phyloP scores from a whole-genome alignment of 176 grass and related monocot species.

The Triticum timopheevii region DNA sequence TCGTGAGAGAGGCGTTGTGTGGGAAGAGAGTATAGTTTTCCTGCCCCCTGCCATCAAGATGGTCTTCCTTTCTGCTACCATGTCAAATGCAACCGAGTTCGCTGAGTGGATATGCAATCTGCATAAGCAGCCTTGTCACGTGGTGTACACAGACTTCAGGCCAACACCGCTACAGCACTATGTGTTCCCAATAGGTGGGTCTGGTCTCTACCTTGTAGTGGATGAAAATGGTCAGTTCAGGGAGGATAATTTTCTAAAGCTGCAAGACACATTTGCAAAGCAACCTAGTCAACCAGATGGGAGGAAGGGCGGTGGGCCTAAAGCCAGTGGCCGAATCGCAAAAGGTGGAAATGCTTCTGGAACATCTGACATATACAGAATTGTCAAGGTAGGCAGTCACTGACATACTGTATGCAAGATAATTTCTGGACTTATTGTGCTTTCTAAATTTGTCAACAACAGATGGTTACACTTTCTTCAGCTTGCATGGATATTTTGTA shows the following conservation, averaged over 20 bases:
- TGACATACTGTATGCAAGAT: not conserved
- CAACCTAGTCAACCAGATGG: conserved; percentile 45
- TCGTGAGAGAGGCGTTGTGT: conserved; percentile 85
- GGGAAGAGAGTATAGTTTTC: conserved; percentile 97
- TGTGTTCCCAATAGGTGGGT: conserved; percentile 78
- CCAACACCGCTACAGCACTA: conserved; percentile 94
- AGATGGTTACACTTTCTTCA: not conserved
- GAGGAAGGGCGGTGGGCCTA: conserved; percentile 48
- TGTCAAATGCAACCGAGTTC: conserved; percentile 96
- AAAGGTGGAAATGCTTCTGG: conserved; percentile 71
- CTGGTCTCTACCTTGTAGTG: conserved; percentile 86
- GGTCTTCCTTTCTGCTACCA: conserved; percentile 92
- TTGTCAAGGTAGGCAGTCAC: conserved; percentile 56
- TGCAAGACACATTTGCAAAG: conserved; percentile 79
- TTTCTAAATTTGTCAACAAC: conserved; percentile 8
- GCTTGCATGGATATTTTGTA: not conserved
- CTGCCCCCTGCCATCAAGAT: conserved; percentile 93
- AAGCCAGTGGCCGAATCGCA: conserved; percentile 57
- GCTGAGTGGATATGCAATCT: conserved; percentile 95
- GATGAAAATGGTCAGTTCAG: conserved; percentile 89
- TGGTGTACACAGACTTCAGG: conserved; percentile 96
- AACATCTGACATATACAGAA: conserved; percentile 79
- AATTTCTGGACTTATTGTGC: not conserved
- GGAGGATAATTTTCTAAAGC: conserved; percentile 84
- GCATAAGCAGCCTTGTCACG: conserved; percentile 89